Base-by-base conservation (phyloP, 75 land plant genomes). In the Azolla pinnata region DNA sequence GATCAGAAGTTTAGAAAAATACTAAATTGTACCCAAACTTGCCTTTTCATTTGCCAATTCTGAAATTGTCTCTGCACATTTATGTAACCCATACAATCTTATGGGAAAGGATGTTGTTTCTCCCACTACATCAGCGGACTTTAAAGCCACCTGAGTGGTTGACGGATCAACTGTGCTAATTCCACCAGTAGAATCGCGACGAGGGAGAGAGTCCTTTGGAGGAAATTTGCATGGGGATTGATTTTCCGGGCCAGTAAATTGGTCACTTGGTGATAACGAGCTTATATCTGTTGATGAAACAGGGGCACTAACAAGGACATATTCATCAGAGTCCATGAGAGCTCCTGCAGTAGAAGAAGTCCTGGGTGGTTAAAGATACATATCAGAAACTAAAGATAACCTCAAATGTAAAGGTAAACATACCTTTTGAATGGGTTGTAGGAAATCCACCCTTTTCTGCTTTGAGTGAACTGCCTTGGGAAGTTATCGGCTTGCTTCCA, bases 271-370 rank as follows among this genome's bases (percentile, higher is more conserved):
- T 27, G 81, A 73, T 31, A 76, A 70, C 53, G 83, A 78, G 33
- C 78, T 75, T 4, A 33, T 54, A 4, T 85, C 93, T 48, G 69
- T 33, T 7, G 84, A 65, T 21, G 92, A 44, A 29, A 45, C 5
- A n/a, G 62, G 81, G 25, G 79, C 80, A 38, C 83, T 61, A 7
- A 92, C 97, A 66, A 92, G 21, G 29, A 92, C 97, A 77, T 92
- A 92, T 44, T 92, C 97, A 57, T 75, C 82, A 58, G 95, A 80
- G 59, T 88, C 97, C 56, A 62, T 67, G 52, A 73, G 67, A 31
- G 56, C 58, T 10, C 64, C 71, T 68, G 64, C 8, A 52, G 27
- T 3, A 20, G n/a, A n/a, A n/a, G n/a, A n/a, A n/a, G n/a, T n/a
- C n/a, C n/a, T n/a, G n/a, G n/a, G n/a, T n/a, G n/a, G n/a, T n/a